Evolutionary conservation across 2,329 filamentous ascomycete species (phyloP).

Genomic region (Pseudodiploospora longispora): DNA sequence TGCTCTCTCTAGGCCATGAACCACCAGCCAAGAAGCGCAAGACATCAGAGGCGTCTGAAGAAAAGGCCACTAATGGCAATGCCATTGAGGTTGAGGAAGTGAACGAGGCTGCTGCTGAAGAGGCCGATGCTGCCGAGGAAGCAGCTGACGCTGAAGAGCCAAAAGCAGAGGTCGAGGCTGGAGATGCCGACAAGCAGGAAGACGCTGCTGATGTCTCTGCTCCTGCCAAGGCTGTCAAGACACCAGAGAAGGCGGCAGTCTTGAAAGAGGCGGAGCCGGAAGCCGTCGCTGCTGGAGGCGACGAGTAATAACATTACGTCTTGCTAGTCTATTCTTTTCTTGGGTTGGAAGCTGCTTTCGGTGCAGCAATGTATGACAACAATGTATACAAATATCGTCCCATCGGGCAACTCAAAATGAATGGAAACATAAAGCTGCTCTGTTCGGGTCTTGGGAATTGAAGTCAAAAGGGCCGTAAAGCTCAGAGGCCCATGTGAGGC

Average conservation of each 20-base stretch:
- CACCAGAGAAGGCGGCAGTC: conserved; percentile 12
- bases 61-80: conserved; percentile 25
- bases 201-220: conserved; percentile 12
- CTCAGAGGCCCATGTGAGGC: no score
- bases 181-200: conserved; percentile 14
- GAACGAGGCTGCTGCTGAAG: conserved; percentile 24
- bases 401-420: no score
- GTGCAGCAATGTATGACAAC: no score
- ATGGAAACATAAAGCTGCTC: no score
- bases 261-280: conserved; percentile 17
- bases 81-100: conserved; percentile 27
- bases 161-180: conserved; percentile 19
- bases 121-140: conserved; percentile 16
- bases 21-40: conserved; percentile 46
- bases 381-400: no score
- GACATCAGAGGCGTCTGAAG: conserved; percentile 27
- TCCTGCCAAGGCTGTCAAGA: conserved; percentile 21
- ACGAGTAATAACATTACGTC: conserved; percentile 15
- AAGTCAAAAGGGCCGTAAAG: no score
- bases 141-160: conserved; percentile 17
- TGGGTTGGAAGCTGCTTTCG: no score
- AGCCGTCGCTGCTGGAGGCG: conserved; percentile 20
- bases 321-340: neutral
- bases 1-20: conserved; percentile 19
- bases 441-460: no score